These are phyloP conservation scores for Cercospora berteroae DNA, from an alignment of 2,329 filamentous ascomycete species.

Conservation along the genomic window DNA sequence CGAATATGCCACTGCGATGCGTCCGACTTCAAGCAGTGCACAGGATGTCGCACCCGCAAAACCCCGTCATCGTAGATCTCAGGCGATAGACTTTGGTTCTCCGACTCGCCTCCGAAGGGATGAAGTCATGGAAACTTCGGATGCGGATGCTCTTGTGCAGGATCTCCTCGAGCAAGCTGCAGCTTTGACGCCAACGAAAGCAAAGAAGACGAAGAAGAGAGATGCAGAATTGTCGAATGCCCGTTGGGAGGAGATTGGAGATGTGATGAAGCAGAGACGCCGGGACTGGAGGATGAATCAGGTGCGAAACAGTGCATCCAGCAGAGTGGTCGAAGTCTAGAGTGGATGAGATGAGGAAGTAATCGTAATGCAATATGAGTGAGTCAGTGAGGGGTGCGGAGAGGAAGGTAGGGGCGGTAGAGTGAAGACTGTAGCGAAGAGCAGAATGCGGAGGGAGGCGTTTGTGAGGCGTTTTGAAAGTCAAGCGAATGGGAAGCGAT, in stretches of 20 bases:
- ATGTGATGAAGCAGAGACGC: slow-evolving; percentile 2
- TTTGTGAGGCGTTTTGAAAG: background rate
- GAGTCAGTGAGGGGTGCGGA: background rate
- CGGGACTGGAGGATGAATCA: background rate
- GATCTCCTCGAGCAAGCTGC: background rate
- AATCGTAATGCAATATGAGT: background rate
- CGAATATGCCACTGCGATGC: background rate
- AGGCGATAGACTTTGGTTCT: background rate
- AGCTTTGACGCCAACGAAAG: background rate
- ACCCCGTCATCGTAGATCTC: background rate
- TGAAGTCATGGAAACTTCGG: background rate
- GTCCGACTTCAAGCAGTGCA: background rate
- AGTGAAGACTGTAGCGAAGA: background rate
- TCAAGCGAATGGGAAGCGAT: background rate
- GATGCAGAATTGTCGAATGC: background rate
- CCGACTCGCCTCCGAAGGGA: background rate
- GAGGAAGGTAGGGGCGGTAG: background rate
- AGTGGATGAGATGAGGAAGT: background rate
- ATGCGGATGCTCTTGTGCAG: background rate
- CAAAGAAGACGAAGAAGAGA: background rate
- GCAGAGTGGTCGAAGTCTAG: background rate
- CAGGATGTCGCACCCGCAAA: background rate
- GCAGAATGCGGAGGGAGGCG: background rate
- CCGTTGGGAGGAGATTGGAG: background rate
- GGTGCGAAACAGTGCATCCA: background rate